These are phyloP conservation scores for Wickerhamomyces silvicola DNA, from an alignment of 805 yeast species.

Conservation along the genomic window DNA sequence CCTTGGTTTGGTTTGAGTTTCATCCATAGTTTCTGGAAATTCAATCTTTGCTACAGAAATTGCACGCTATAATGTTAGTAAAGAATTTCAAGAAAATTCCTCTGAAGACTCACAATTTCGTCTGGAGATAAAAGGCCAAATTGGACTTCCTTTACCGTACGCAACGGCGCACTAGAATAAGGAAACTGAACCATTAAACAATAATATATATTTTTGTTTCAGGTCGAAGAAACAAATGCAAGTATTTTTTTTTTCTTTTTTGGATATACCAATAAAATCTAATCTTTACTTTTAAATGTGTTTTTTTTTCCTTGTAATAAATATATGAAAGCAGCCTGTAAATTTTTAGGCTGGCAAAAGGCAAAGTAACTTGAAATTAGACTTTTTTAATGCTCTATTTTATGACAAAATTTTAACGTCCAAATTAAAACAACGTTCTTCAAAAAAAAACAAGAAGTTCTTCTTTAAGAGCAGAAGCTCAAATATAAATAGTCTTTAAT, in stretches of 20 bases:
- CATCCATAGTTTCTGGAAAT: constrained; percentile 99
- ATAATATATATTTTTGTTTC: constrained; percentile 4
- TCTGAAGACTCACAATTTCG: constrained; percentile 52
- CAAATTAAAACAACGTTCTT: too few relatives aligned
- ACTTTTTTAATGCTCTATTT: too few relatives aligned
- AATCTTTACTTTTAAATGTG: neutral
- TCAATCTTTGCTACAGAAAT: constrained; percentile 97
- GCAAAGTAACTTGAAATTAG: too few relatives aligned
- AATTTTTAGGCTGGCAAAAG: too few relatives aligned
- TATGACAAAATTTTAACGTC: too few relatives aligned
- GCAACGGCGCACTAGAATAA: constrained; percentile 96
- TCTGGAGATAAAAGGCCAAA: constrained; percentile 97
- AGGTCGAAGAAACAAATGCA: neutral
- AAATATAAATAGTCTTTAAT: too few relatives aligned
- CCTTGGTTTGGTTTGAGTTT: constrained; percentile 88
- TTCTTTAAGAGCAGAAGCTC: too few relatives aligned
- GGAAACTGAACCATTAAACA: constrained; percentile 53
- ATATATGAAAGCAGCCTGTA: too few relatives aligned
- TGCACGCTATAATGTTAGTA: constrained; percentile 52
- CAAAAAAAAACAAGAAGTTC: neutral
- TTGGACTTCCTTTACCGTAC: constrained; percentile 97
- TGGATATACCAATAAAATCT: neutral
- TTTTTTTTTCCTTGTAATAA: too few relatives aligned
- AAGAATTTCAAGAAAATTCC: neutral
- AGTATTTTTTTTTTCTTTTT: constrained; percentile 3